A percentile compares a stretch with the other conserved stretches of the same genome.
phyloP scores from a whole-genome alignment of 331 rosid species.

The Cydonia oblonga region DNA sequence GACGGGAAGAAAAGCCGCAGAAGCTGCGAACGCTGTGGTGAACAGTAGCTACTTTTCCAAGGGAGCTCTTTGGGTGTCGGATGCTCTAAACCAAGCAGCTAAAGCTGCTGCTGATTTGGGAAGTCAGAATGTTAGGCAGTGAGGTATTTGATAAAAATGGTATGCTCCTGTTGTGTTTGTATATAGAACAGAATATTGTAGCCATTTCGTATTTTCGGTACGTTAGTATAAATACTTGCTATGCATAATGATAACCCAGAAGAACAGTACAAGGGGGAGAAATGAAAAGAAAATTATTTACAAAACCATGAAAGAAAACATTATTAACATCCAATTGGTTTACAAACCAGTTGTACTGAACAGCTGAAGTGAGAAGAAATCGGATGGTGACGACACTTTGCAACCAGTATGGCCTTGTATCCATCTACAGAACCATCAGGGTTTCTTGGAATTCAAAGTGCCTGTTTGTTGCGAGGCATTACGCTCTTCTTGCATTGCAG shows the following conservation, averaged over 20 bases:
- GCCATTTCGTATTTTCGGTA: not conserved
- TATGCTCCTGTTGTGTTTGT: not conserved
- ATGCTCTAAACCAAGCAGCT: constrained; percentile 59
- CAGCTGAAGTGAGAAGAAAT: no score
- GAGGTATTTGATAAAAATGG: constrained; percentile 5
- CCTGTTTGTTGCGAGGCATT: no score
- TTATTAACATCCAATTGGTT: not conserved
- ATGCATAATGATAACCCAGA: not conserved
- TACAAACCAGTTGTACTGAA: no score
- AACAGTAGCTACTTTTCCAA: constrained; percentile 68
- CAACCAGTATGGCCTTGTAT: no score
- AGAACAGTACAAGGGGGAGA: not conserved
- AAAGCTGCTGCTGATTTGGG: constrained; percentile 76
- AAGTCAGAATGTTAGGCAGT: constrained; percentile 24
- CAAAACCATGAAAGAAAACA: not conserved
- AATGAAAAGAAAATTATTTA: no score
- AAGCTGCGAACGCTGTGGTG: constrained; percentile 51
- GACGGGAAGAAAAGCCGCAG: constrained; percentile 67
- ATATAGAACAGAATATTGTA: not conserved
- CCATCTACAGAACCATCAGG: no score
- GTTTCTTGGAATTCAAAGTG: no score
- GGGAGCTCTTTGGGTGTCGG: constrained; percentile 83
- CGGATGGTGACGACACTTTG: no score
- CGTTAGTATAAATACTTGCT: not conserved
- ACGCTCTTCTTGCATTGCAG: no score